Base-by-base conservation (phyloP, 257 asterid genomes). In the Craterostigma plantagineum region DNA sequence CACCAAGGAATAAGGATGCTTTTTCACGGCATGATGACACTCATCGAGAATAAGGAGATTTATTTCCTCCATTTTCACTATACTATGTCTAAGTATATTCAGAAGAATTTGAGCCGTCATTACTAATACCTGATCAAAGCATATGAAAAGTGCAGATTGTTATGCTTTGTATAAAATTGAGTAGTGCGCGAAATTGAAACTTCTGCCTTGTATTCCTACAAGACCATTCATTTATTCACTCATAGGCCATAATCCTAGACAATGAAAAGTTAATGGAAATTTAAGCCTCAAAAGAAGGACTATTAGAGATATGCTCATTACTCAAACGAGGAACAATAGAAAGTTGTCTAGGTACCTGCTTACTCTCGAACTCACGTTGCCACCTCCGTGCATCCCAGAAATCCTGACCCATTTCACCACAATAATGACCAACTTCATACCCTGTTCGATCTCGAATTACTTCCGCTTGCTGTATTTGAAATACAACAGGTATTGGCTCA, bases 331-430 rank as follows among this genome's bases (percentile, higher is more conserved):
- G 17, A 16, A 11, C 52, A 9, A 55, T 55, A 42, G 44, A 10
- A 16, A 34, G 38, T 38, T 34, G 18, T 9, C 51, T 53, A 48
- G 35, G 38, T 60, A 90, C 98, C 98, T 90, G 93, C 57, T 90
- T 90, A 59, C 91, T 64, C 58, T 82, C 93, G 38, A 90, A 83
- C 71, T 90, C 98, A 10, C 84, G 83, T 49, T 76, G 92, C 98
- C 98, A 90, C 67, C 93, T 79, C 53, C 93, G 73, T n/a, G 92
- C 81, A 72, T 90, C 95, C 98, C 98, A 90, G 58, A 90, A 90
- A 67, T 90, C 95, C 60, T 90, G 95, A 44, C 98, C 98, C 98
- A 90, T 90, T 65, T 90, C 98, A 51, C 98, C 98, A 75, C 98
- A 90, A 55, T 83, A 90, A 67, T 83, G 98, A 39, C 98, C 98